Evolutionary conservation across 495 filamentous ascomycete species (phyloP).

Genomic region (Xylaria curta): DNA sequence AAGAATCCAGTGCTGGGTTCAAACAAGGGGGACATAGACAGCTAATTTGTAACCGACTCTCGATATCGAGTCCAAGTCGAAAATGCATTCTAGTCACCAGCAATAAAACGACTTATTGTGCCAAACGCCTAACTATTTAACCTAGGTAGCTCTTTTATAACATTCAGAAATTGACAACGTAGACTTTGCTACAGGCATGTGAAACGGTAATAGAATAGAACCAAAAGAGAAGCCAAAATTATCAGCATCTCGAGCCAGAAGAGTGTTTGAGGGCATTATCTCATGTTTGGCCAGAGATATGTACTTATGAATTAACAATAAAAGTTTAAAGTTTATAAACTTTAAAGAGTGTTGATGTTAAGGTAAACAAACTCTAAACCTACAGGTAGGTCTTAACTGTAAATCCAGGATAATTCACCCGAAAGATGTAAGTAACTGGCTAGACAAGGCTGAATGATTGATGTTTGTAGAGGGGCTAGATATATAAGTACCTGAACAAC

Average conservation of each 20-base stretch:
- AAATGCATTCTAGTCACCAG: neutral
- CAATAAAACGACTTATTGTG: neutral
- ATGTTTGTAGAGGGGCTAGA: slow-evolving; percentile 1
- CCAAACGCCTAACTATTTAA: neutral
- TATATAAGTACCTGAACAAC: neutral
- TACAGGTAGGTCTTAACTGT: neutral
- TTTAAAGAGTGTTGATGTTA: neutral
- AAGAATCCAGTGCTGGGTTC: neutral
- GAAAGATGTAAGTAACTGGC: no score
- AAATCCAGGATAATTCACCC: no score
- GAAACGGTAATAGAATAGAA: neutral
- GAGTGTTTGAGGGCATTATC: neutral
- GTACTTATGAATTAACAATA: no score
- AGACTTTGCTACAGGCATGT: neutral
- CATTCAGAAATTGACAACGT: neutral
- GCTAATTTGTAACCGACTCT: neutral
- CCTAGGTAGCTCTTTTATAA: neutral
- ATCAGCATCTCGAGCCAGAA: neutral
- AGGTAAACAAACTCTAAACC: neutral
- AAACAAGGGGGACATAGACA: neutral
- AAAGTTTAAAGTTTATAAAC: no score
- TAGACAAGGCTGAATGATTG: neutral
- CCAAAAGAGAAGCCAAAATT: neutral
- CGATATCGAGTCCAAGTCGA: neutral
- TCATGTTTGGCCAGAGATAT: neutral